Base-by-base conservation (phyloP, 2,329 filamentous ascomycete species). In the Cladosporium colombiae region DNA sequence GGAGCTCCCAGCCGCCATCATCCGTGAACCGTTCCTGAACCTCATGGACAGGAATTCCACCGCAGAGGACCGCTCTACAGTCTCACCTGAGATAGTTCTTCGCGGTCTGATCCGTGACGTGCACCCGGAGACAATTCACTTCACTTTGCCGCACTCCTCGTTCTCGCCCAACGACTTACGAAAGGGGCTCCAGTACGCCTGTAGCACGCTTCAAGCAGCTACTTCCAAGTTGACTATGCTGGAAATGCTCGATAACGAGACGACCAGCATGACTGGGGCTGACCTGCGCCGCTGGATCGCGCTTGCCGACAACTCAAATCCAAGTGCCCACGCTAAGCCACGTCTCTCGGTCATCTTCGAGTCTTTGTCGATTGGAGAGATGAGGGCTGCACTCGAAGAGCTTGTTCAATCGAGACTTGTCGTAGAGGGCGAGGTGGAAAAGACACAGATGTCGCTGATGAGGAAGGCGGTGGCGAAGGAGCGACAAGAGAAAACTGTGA, bases 41-140 rank as follows among this genome's bases (percentile, higher is more conserved):
- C 25, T 23, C n/a, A 14, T 23, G 18, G 31, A 11, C 16, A 55
- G 31, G 18, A 16, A 21, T 16, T 14, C 16, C 6, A n/a, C 27
- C 3, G 10, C 50, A 31, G 50, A 29, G 16, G 11, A 6, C 23
- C 11, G 7, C 27, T 4, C 52, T 18, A 14, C 16, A 23, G 14
- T 52, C 40, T 49, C 50, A 6, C n/a, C 61, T 29, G 50, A 56
- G 44, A 46, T 35, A 1, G 44, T 63, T 25, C 50, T 63, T 10
- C 61, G 50, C 3, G 61, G 61, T 16, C 27, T 63, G 5, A 63
- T 63, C 25, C 50, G 61, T 16, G 61, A 63, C 16, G 50, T 50
- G 10, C 61, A 49, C 21, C 50, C 35, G 8, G 50, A 35, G n/a
- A 56, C 49, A 35, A 63, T 63, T 52, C 44, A 63, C 49, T 63